Conservation (phyloP, 495 filamentous ascomycete genomes). For the Aspergillus ellipticus region DNA sequence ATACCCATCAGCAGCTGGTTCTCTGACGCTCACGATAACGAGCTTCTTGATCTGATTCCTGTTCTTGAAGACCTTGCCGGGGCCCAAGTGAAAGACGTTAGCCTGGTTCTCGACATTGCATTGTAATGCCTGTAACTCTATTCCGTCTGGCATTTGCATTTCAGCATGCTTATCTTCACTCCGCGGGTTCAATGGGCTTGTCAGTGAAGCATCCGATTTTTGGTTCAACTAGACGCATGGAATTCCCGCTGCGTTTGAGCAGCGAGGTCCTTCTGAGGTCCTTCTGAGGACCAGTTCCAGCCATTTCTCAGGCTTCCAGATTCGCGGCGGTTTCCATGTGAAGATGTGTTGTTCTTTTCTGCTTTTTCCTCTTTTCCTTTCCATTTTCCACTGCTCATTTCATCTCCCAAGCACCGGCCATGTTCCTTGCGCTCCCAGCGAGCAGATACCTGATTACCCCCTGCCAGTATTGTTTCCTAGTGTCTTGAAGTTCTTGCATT, state of each 20-base stretch:
- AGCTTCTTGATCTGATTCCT: conserved; percentile 95
- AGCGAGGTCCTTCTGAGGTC: background rate
- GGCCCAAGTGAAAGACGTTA: conserved; percentile 86
- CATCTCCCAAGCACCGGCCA: background rate
- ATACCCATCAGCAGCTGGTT: conserved; percentile 99
- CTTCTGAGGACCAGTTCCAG: background rate
- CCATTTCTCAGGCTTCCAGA: background rate
- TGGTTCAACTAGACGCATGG: background rate
- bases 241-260: no score
- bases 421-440: conserved; percentile 28
- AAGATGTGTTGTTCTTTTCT: conserved; percentile 5
- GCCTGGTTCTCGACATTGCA: conserved; percentile 92
- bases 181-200: conserved; percentile 19
- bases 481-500: conserved; percentile 41
- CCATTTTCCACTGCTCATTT: conserved; percentile 23
- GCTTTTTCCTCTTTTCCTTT: conserved; percentile 18
- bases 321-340: background rate
- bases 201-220: background rate
- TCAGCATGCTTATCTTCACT: conserved; percentile 24
- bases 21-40: conserved; percentile 99
- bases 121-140: conserved; percentile 53
- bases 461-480: conserved; percentile 26
- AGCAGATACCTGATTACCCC: conserved; percentile 32
- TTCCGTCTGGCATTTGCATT: conserved; percentile 32
- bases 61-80: conserved; percentile 96